These are phyloP conservation scores for Fusarium sp. DNA, from an alignment of 2,329 filamentous ascomycete species.

Conservation along the genomic window DNA sequence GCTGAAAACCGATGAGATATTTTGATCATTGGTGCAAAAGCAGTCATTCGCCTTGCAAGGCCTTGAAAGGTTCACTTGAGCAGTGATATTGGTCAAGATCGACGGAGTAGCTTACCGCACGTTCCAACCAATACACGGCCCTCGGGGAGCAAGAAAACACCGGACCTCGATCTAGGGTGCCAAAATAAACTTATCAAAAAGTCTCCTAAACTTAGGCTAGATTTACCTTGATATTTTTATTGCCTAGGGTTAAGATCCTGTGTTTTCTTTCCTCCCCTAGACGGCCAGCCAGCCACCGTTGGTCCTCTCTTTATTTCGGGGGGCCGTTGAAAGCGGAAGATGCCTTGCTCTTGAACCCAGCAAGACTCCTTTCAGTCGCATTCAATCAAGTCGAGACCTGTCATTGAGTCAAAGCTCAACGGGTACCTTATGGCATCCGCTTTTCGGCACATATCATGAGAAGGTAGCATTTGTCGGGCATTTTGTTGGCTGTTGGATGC, in stretches of 20 bases:
- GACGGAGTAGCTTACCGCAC: neutral
- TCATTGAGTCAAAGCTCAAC: neutral
- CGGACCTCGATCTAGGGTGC: too few relatives aligned
- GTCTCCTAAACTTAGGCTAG: too few relatives aligned
- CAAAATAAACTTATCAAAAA: too few relatives aligned
- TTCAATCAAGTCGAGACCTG: neutral
- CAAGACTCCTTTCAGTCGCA: neutral
- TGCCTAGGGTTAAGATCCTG: too few relatives aligned
- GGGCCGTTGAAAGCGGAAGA: conserved; percentile 13
- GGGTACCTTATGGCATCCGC: neutral
- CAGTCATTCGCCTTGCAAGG: neutral
- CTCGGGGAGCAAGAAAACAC: too few relatives aligned
- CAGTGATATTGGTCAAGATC: neutral
- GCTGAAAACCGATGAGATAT: neutral
- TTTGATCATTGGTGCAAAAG: neutral
- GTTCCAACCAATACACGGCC: neutral
- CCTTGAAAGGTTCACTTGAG: neutral
- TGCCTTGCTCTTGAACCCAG: neutral
- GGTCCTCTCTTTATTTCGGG: neutral
- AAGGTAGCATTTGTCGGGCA: neutral
- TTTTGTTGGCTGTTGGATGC: neutral
- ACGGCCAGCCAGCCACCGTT: neutral
- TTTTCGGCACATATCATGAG: neutral
- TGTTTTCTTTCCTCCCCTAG: too few relatives aligned
- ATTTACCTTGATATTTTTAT: too few relatives aligned